phyloP scores from a whole-genome alignment of 2,329 filamentous ascomycete genomes.

The Aspergillus brasiliensis region DNA sequence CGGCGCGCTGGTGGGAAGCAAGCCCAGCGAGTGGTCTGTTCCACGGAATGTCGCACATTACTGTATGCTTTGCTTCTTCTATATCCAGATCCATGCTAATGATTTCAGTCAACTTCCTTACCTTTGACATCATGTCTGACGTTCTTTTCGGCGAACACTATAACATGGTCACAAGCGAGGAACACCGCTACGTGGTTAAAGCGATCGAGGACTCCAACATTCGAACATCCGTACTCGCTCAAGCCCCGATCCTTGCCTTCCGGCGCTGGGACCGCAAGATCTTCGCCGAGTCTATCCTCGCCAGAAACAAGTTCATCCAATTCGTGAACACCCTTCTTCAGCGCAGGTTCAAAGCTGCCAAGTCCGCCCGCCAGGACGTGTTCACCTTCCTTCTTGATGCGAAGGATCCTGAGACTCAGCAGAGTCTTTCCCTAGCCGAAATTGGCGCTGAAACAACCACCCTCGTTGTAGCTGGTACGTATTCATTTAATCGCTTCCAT shows the following conservation, averaged over 20 bases:
- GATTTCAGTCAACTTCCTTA: conserved; percentile 39
- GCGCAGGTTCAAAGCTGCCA: conserved; percentile 20
- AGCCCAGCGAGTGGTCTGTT: conserved; percentile 39
- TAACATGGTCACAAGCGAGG: conserved; percentile 11
- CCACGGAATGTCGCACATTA: conserved; percentile 49
- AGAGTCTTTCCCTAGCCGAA: conserved; percentile 39
- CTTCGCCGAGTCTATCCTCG: conserved; percentile 37
- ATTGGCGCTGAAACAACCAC: conserved; percentile 53
- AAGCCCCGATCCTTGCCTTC: conserved; percentile 10
- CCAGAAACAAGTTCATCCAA: conserved; percentile 42
- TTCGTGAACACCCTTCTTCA: conserved; percentile 27
- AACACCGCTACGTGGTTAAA: conserved; percentile 15
- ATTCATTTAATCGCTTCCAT: neutral
- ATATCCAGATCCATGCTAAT: neutral
- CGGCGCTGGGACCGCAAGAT: conserved; percentile 16
- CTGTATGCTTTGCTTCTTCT: conserved; percentile 26
- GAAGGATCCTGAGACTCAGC: conserved; percentile 47
- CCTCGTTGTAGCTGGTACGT: conserved; percentile 51
- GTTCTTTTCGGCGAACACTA: conserved; percentile 22
- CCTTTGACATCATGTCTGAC: conserved; percentile 55
- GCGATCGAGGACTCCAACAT: conserved; percentile 23
- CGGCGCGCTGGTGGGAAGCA: conserved; percentile 15
- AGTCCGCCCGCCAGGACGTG: conserved; percentile 48
- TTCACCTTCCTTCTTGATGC: conserved; percentile 52
- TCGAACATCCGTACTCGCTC: conserved; percentile 14